Conservation (phyloP, 257 asterid genomes). For the Fraxinus anomala region DNA sequence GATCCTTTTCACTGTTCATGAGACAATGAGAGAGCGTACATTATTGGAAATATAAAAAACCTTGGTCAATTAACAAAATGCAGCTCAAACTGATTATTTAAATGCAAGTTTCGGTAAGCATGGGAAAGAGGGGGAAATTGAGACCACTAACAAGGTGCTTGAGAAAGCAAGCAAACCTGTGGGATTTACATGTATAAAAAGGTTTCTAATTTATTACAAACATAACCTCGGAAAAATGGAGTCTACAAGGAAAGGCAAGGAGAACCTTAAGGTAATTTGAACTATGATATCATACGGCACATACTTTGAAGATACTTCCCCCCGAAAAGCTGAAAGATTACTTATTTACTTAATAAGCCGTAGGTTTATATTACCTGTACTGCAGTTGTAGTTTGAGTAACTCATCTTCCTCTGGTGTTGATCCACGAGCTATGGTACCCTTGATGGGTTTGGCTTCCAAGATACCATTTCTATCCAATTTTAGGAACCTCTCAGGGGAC, state of each 20-base stretch:
- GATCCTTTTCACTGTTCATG: slow-evolving; percentile 86
- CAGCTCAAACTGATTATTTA: not conserved
- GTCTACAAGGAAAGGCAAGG: not conserved
- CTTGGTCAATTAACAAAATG: not conserved
- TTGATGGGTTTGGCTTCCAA: slow-evolving; percentile 97
- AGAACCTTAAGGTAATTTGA: not conserved
- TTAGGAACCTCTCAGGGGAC: slow-evolving; percentile 93
- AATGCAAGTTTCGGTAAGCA: not conserved
- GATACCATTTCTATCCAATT: slow-evolving; percentile 71
- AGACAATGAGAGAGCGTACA: not conserved
- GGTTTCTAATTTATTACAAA: not conserved
- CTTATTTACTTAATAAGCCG: not conserved
- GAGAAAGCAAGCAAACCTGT: not conserved
- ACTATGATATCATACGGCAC: not conserved
- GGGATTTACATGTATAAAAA: not conserved
- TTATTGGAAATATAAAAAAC: not conserved
- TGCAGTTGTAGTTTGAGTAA: slow-evolving; percentile 67
- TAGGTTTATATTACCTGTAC: slow-evolving; percentile 53
- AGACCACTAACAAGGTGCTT: not conserved
- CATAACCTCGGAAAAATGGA: not conserved
- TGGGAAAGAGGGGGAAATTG: too few relatives aligned
- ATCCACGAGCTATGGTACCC: slow-evolving; percentile 94
- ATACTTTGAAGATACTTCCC: not conserved
- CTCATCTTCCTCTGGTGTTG: slow-evolving; percentile 65
- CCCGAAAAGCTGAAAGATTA: not conserved